phyloP scores from a whole-genome alignment of 768 basidiomycete genomes.

The Boletus tylopilopsis region DNA sequence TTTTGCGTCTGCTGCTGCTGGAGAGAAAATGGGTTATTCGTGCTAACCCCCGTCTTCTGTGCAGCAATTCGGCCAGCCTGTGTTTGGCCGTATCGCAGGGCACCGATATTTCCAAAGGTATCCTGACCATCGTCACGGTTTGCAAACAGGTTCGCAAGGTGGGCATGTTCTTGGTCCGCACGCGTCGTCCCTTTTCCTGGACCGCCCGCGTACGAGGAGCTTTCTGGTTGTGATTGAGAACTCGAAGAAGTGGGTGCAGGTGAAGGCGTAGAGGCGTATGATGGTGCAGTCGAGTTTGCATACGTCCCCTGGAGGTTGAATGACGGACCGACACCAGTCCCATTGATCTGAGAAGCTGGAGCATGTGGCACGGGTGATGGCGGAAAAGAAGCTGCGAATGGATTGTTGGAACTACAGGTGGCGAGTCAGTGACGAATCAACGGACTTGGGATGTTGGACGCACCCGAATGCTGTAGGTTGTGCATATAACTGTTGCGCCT shows the following conservation, averaged over 20 bases:
- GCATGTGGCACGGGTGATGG: constrained; percentile 32
- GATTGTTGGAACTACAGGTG: constrained; percentile 84
- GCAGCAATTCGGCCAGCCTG: constrained; percentile 46
- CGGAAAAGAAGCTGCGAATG: constrained; percentile 62
- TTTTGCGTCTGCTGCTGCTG: constrained; percentile 50
- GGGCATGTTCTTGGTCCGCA: constrained; percentile 66
- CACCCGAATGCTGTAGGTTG: constrained; percentile 79
- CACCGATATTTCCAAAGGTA: constrained; percentile 90
- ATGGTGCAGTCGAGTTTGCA: constrained; percentile 38
- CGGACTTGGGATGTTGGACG: constrained; percentile 21
- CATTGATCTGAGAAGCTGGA: constrained; percentile 32
- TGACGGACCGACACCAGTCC: constrained; percentile 37
- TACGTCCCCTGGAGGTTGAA: constrained; percentile 75
- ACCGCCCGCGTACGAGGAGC: constrained; percentile 14
- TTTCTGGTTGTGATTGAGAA: constrained; percentile 35
- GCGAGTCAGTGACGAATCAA: constrained; percentile 20
- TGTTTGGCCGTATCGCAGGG: constrained; percentile 66
- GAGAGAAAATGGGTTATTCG: constrained; percentile 62
- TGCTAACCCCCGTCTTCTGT: constrained; percentile 45
- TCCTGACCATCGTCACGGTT: constrained; percentile 91
- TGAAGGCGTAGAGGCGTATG: constrained; percentile 37
- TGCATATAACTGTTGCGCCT: constrained; percentile 43
- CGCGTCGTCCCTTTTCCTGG: constrained; percentile 32
- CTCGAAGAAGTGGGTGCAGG: constrained; percentile 39
- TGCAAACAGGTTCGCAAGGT: constrained; percentile 79